These are phyloP conservation scores for Microbotryum intermedium DNA, from an alignment of 1,284 basidiomycete species.

Conservation along the genomic window DNA sequence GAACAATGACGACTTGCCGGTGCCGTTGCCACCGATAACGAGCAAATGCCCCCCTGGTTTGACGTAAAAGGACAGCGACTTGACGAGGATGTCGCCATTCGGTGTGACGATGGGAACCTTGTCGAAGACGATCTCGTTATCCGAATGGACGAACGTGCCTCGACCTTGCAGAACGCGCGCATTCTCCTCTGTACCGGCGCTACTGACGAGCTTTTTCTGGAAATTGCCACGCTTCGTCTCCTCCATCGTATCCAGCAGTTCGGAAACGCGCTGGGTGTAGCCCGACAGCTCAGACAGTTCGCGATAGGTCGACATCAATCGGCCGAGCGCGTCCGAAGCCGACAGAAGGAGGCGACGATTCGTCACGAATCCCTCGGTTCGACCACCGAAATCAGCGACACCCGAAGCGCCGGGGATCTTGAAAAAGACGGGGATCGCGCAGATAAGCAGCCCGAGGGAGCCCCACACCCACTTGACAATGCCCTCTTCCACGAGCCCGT, in stretches of 20 bases:
- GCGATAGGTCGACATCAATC: slow-evolving; percentile 79
- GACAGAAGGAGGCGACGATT: slow-evolving; percentile 78
- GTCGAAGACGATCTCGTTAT: slow-evolving; percentile 76
- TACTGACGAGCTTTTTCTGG: slow-evolving; percentile 76
- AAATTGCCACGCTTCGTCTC: slow-evolving; percentile 77
- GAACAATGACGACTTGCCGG: slow-evolving; percentile 87
- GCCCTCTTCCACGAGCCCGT: slow-evolving; percentile 86
- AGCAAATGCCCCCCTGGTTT: slow-evolving; percentile 69
- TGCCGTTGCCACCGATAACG: slow-evolving; percentile 64
- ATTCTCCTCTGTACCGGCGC: slow-evolving; percentile 62
- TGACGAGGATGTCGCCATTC: slow-evolving; percentile 83
- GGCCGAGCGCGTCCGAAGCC: slow-evolving; percentile 51
- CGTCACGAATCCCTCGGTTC: slow-evolving; percentile 76
- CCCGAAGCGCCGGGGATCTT: slow-evolving; percentile 57
- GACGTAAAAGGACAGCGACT: slow-evolving; percentile 71
- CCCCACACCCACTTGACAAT: slow-evolving; percentile 63
- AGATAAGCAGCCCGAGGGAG: slow-evolving; percentile 79
- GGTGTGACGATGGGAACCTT: slow-evolving; percentile 92
- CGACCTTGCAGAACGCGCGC: slow-evolving; percentile 63
- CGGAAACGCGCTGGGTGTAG: slow-evolving; percentile 84
- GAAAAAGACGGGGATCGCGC: slow-evolving; percentile 89
- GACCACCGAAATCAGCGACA: slow-evolving; percentile 62
- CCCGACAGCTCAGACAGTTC: slow-evolving; percentile 92
- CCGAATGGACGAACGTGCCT: slow-evolving; percentile 70
- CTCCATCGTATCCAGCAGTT: slow-evolving; percentile 83